Base-by-base conservation (phyloP, 768 basidiomycete species). In the Leucocoprinus sp. region DNA sequence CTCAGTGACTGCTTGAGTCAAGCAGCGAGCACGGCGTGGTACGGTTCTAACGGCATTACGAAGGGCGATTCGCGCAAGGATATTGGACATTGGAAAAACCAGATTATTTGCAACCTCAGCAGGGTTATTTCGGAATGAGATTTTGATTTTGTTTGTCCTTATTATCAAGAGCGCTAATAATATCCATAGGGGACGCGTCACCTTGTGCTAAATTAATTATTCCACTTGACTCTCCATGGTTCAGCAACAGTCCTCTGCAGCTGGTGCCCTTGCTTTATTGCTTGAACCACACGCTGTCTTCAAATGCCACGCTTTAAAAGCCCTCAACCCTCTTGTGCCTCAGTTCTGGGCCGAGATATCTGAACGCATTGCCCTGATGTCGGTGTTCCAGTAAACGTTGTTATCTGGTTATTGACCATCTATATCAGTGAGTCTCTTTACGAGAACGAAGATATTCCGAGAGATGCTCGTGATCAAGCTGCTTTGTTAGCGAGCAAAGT, bases 301-400 rank as follows among this genome's bases (percentile, higher is more conserved):
- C 61, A 90, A 93, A 59, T 81, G 89, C 56, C 87, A 96, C 72
- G 96, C 96, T 18, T 80, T 99, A 55, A 78, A 78, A 40, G 75
- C 83, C 36, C 74, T 99, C 43, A 85, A 80, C 57, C 68, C 77
- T 12, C 76, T 97, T 36, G 91, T 98, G 5, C 80, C 93, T 29
- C 84, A 88, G 56, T 98, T 97, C 65, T 99, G 96, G 96, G 85
- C 95, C 37, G 96, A 99, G 72, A 95, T 98, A 57, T 93, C 91
- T 55, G 96, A 99, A 64, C 80, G 88, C 60, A 84, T 97, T 56
- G 77, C 85, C 26, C 68, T 81, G 49, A 92, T 98, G 93, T 90
- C 61, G 56, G 89, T 69, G 5, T 39, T 49, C 41, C 42, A 28
- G 52, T 49, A 27, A 48, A 50, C 28, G 36, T 44, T 39, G 21